phyloP scores from a whole-genome alignment of 2,329 filamentous ascomycete genomes.

The Curvularia sp. region DNA sequence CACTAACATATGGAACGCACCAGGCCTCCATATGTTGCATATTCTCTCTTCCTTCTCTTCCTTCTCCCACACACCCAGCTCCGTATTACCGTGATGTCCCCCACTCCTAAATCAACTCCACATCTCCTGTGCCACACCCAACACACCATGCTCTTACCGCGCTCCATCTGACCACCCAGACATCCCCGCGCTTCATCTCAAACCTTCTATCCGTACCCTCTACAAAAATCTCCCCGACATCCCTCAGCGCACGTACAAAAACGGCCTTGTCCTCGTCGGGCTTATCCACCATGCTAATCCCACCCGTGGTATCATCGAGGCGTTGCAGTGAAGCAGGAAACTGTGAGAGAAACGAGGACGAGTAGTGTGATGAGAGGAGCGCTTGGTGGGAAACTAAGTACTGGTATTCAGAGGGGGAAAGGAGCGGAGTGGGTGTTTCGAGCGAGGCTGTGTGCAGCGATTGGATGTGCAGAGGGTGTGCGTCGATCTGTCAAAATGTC shows the following conservation, averaged over 20 bases:
- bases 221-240: conserved; percentile 62
- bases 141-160: conserved; percentile 68
- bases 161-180: conserved; percentile 66
- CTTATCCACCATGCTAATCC: conserved; percentile 88
- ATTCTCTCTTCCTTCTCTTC: background rate
- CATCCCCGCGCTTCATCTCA: conserved; percentile 58
- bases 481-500: conserved; percentile 67
- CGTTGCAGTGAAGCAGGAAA: conserved; percentile 83
- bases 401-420: conserved; percentile 78
- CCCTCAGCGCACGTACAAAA: conserved; percentile 76
- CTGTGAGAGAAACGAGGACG: conserved; percentile 79
- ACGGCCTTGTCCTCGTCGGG: conserved; percentile 85
- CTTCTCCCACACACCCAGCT: background rate
- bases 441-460: conserved; percentile 55
- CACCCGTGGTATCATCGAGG: conserved; percentile 88
- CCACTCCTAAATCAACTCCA: conserved; percentile 62
- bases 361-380: conserved; percentile 83
- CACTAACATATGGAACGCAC: background rate
- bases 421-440: conserved; percentile 55
- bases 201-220: conserved; percentile 65
- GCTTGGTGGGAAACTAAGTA: conserved; percentile 88
- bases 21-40: background rate
- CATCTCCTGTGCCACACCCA: conserved; percentile 68
- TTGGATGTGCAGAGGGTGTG: conserved; percentile 76
- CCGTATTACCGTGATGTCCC: background rate